These are phyloP conservation scores for Fusarium sp. DNA, from an alignment of 2,329 filamentous ascomycete species.

Conservation along the genomic window DNA sequence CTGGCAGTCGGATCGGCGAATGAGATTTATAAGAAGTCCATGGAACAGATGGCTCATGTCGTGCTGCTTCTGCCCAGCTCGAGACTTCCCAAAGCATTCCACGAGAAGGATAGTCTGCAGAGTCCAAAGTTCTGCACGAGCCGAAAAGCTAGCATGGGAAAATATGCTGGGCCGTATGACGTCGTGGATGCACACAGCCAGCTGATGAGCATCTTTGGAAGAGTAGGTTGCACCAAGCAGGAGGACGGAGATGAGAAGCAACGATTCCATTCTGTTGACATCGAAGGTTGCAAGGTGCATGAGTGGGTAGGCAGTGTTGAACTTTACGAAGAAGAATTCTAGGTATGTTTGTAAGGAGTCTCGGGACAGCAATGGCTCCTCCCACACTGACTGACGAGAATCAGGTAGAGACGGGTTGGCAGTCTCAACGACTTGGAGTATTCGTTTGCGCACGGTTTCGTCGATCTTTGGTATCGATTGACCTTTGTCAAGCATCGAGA, in stretches of 20 bases:
- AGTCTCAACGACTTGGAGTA: not conserved
- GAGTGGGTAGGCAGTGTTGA: not conserved
- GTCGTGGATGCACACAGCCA: not conserved
- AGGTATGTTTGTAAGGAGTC: not conserved
- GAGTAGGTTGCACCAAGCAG: not conserved
- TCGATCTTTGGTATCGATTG: not conserved
- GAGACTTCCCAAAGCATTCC: constrained; percentile 70
- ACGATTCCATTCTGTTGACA: not conserved
- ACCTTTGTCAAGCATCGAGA: not conserved
- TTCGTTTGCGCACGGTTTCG: not conserved
- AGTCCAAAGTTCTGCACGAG: constrained; percentile 67
- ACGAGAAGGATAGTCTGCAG: constrained; percentile 68
- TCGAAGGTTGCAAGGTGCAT: not conserved
- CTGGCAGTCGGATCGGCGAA: constrained; percentile 47
- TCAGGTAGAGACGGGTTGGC: not conserved
- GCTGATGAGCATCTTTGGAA: not conserved
- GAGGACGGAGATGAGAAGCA: not conserved
- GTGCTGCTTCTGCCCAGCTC: constrained; percentile 69
- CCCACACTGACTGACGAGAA: not conserved
- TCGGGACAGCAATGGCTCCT: not conserved
- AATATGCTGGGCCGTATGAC: not conserved
- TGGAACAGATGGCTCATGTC: constrained; percentile 67
- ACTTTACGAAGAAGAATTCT: not conserved
- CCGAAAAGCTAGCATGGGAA: constrained; percentile 53
- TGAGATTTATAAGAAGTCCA: constrained; percentile 50